phyloP scores from a whole-genome alignment of 2,329 filamentous ascomycete species.

The Pseudocercospora macadamiae region DNA sequence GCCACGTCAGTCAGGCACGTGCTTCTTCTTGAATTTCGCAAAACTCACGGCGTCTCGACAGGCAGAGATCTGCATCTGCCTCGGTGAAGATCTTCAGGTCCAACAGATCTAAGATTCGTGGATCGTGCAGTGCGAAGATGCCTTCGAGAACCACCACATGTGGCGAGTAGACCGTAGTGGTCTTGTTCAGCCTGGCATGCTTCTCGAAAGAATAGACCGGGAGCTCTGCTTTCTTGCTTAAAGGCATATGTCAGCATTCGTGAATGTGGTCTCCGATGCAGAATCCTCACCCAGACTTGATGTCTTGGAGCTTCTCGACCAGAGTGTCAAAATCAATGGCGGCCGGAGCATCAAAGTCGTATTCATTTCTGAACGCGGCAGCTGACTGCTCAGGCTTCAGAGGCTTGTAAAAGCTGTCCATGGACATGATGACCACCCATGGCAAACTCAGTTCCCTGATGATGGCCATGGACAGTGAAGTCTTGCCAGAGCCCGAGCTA shows the following conservation, averaged over 20 bases:
- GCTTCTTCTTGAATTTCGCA: constrained; percentile 69
- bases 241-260: neutral
- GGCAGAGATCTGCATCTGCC: constrained; percentile 90
- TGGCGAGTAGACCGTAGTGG: constrained; percentile 90
- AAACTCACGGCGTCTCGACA: constrained; percentile 78
- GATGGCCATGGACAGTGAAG: constrained; percentile 88
- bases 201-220: constrained; percentile 95
- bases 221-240: constrained; percentile 82
- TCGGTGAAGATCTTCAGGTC: constrained; percentile 99
- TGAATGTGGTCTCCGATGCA: neutral
- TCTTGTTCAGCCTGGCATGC: constrained; percentile 77
- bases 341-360: constrained; percentile 92
- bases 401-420: constrained; percentile 98
- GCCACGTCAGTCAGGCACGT: constrained; percentile 16
- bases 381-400: constrained; percentile 76
- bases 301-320: constrained; percentile 74
- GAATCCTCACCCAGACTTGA: constrained; percentile 85
- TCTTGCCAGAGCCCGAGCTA: constrained; percentile 94
- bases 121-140: constrained; percentile 92
- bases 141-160: constrained; percentile 95
- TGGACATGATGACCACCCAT: constrained; percentile 97
- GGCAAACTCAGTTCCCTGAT: constrained; percentile 87
- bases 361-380: constrained; percentile 85
- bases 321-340: constrained; percentile 93
- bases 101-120: constrained; percentile 78